A percentile compares a stretch with the other conserved stretches of the same genome.
These are phyloP conservation scores for Entophlyctis luteolus DNA, from an alignment of 192 early-diverging fungal genomes.

Conservation along the genomic window DNA sequence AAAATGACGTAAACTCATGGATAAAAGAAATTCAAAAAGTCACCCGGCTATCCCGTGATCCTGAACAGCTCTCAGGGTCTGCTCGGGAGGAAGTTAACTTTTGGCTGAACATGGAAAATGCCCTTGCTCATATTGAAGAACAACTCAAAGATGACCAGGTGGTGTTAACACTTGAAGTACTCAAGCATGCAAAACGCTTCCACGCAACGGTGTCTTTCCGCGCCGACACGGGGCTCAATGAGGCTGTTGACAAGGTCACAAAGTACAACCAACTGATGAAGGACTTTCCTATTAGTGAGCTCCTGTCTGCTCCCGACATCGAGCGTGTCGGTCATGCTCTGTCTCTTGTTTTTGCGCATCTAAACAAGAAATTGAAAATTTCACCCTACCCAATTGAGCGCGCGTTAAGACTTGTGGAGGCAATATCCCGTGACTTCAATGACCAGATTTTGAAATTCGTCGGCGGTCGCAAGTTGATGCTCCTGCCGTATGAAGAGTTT, in stretches of 20 bases:
- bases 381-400: constrained; percentile 74
- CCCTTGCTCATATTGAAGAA: constrained; percentile 87
- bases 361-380: constrained; percentile 96
- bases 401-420: constrained; percentile 87
- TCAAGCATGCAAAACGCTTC: constrained; percentile 96
- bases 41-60: constrained; percentile 89
- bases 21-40: constrained; percentile 99
- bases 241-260: constrained; percentile 82
- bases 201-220: constrained; percentile 92
- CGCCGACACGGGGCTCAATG: constrained; percentile 96
- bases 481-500: constrained; percentile 89
- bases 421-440: constrained; percentile 92
- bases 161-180: constrained; percentile 77
- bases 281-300: constrained; percentile 96
- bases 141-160: constrained; percentile 82
- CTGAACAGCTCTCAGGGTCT: constrained; percentile 64
- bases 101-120: constrained; percentile 96
- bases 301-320: constrained; percentile 91
- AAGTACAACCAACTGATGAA: constrained; percentile 98
- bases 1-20: constrained; percentile 95
- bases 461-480: constrained; percentile 85
- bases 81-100: constrained; percentile 99
- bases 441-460: constrained; percentile 71
- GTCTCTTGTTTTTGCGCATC: constrained; percentile 82
- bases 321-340: constrained; percentile 75